Percentiles rank a stretch among this genome's conserved stretches.
These are phyloP conservation scores for Rhizopogon sp. DNA, from an alignment of 768 basidiomycete genomes.

Conservation along the genomic window DNA sequence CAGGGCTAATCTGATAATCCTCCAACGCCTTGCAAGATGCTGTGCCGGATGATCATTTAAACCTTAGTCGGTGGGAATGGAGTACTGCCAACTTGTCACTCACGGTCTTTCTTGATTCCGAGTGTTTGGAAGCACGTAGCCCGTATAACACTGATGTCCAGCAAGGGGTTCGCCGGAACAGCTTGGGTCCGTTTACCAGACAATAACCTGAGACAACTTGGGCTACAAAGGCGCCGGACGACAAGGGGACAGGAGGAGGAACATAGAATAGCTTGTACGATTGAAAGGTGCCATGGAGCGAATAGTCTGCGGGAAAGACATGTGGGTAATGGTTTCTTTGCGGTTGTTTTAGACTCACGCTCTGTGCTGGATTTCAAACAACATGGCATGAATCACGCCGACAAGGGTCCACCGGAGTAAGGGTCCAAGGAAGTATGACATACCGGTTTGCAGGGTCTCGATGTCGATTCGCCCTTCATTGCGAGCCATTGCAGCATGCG, in stretches of 20 bases:
- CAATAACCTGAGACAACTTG: slow-evolving; percentile 42
- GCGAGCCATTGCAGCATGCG: slow-evolving; percentile 50
- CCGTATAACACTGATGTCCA: slow-evolving; percentile 35
- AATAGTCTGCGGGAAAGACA: slow-evolving; percentile 33
- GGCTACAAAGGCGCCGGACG: slow-evolving; percentile 60
- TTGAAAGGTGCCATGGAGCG: slow-evolving; percentile 50
- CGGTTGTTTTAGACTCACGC: slow-evolving; percentile 35
- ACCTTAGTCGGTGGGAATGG: neutral
- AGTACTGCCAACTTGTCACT: slow-evolving; percentile 4
- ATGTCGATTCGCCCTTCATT: slow-evolving; percentile 54
- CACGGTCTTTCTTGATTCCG: slow-evolving; percentile 34
- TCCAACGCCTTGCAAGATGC: slow-evolving; percentile 15
- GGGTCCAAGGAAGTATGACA: slow-evolving; percentile 71
- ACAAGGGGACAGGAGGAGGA: slow-evolving; percentile 61
- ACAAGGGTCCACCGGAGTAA: slow-evolving; percentile 78
- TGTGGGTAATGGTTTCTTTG: neutral
- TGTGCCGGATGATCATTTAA: neutral
- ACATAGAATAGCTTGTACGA: slow-evolving; percentile 61
- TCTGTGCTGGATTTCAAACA: slow-evolving; percentile 53
- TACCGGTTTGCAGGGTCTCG: slow-evolving; percentile 66
- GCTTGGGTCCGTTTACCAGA: slow-evolving; percentile 35
- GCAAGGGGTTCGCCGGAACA: slow-evolving; percentile 21
- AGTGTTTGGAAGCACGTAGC: slow-evolving; percentile 34
- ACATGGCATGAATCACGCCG: slow-evolving; percentile 61
- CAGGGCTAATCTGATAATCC: slow-evolving; percentile 16